Conservation (phyloP, 1,284 basidiomycete genomes). For the Ganoderma leucocontextum region DNA sequence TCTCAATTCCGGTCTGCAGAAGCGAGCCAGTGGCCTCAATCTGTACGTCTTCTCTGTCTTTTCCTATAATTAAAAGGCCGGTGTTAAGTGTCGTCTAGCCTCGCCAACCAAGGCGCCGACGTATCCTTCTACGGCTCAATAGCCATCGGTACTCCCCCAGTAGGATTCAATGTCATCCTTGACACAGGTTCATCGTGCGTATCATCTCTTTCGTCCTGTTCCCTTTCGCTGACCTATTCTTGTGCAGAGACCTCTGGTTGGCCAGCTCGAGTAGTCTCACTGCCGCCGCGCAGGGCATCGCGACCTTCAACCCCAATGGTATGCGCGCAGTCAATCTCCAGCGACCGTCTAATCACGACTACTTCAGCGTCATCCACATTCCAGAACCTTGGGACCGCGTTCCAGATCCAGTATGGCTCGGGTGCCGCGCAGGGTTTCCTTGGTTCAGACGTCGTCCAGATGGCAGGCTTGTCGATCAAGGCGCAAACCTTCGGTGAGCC, state of each 20-base stretch:
- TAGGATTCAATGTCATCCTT: slow-evolving; percentile 50
- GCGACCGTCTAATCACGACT: not conserved
- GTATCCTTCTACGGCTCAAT: slow-evolving; percentile 50
- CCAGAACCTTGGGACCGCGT: slow-evolving; percentile 33
- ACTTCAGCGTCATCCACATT: slow-evolving; percentile 39
- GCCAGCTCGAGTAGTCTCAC: slow-evolving; percentile 34
- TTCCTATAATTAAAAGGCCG: not conserved
- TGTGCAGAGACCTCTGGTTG: slow-evolving; percentile 42
- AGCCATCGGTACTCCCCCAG: slow-evolving; percentile 50
- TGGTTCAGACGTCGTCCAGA: slow-evolving; percentile 50
- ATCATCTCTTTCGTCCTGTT: not conserved
- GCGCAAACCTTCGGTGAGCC: slow-evolving; percentile 52
- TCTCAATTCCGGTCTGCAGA: slow-evolving; percentile 23
- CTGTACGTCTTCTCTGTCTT: slow-evolving; percentile 33
- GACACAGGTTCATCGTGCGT: slow-evolving; percentile 68
- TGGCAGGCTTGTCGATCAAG: slow-evolving; percentile 53
- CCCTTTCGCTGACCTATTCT: not conserved
- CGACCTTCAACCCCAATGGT: slow-evolving; percentile 38
- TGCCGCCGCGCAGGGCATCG: slow-evolving; percentile 25
- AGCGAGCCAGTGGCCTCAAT: slow-evolving; percentile 41
- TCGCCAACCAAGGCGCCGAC: slow-evolving; percentile 41
- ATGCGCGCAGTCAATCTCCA: not conserved
- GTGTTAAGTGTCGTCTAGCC: slow-evolving; percentile 23
- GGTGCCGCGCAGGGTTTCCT: slow-evolving; percentile 46
- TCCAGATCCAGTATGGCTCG: slow-evolving; percentile 43